Evolutionary conservation across 176 grass and related monocot species (phyloP).

Genomic region (Eragrostis curvula): DNA sequence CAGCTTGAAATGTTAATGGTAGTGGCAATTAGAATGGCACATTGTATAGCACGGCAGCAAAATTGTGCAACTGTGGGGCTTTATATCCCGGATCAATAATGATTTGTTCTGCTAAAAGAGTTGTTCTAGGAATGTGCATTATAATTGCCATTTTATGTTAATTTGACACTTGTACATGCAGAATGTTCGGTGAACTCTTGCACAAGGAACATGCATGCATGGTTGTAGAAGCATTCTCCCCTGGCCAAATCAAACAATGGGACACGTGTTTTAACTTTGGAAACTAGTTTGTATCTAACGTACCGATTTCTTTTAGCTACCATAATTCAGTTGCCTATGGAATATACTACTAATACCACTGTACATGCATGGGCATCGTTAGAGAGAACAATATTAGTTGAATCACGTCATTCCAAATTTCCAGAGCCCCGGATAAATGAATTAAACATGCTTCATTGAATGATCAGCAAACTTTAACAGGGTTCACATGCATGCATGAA

Average conservation of each 20-base stretch:
- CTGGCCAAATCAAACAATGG: constrained; percentile 1
- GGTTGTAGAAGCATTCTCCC: background rate
- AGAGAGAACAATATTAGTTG: background rate
- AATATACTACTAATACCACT: background rate
- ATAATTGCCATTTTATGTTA: background rate
- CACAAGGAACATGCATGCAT: constrained; percentile 5
- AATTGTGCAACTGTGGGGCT: background rate
- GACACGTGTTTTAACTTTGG: background rate
- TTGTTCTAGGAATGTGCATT: background rate
- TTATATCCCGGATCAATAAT: background rate
- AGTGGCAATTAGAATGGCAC: background rate
- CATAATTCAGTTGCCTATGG: background rate
- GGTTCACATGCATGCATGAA: background rate
- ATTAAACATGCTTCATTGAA: background rate
- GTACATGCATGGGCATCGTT: background rate
- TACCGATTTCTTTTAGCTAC: background rate
- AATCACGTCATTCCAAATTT: background rate
- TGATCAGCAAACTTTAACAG: background rate
- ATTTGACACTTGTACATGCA: background rate
- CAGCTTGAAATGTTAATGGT: background rate
- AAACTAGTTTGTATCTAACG: background rate
- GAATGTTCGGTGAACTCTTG: background rate
- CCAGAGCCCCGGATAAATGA: background rate
- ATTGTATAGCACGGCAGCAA: background rate
- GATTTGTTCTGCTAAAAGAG: background rate